Conservation (phyloP, 202 grass and related monocot genomes). For the Saccharum hybrid region DNA sequence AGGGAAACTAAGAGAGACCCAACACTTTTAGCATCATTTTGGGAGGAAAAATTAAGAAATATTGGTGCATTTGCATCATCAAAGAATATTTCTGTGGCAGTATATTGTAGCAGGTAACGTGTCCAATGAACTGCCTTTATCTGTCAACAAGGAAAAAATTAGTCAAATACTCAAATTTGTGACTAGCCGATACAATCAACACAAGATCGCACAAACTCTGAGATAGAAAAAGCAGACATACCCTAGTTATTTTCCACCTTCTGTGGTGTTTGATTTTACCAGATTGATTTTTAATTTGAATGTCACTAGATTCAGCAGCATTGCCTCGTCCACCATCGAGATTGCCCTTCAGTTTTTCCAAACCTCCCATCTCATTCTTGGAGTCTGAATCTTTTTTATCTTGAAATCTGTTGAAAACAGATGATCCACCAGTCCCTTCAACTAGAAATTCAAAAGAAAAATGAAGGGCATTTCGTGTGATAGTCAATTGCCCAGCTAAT, state of each 20-base stretch:
- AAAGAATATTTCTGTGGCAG: slow-evolving; percentile 94
- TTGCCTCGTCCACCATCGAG: slow-evolving; percentile 62
- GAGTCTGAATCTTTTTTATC: slow-evolving; percentile 71
- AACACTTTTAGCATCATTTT: slow-evolving; percentile 89
- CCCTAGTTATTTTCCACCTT: slow-evolving; percentile 85
- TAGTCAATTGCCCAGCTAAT: slow-evolving; percentile 79
- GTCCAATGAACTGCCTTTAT: slow-evolving; percentile 97
- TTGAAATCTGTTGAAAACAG: slow-evolving; percentile 80
- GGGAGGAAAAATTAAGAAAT: slow-evolving; percentile 93
- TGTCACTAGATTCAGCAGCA: slow-evolving; percentile 52
- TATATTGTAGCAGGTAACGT: slow-evolving; percentile 88
- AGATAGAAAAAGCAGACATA: slow-evolving; percentile 34
- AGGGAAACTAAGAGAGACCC: slow-evolving; percentile 87
- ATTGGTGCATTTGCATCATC: slow-evolving; percentile 80
- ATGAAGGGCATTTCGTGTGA: slow-evolving; percentile 77
- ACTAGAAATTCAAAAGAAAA: slow-evolving; percentile 96
- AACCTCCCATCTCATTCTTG: slow-evolving; percentile 66
- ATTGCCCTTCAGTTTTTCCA: slow-evolving; percentile 63
- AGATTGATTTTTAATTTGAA: slow-evolving; percentile 56
- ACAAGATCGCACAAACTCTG: neutral
- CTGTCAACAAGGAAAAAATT: slow-evolving; percentile 55
- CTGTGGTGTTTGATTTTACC: slow-evolving; percentile 96
- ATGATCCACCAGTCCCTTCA: slow-evolving; percentile 92
- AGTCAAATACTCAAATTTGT: slow-evolving; percentile 46
- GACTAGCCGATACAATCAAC: slow-evolving; percentile 12